phyloP scores from a whole-genome alignment of 179 eudicot genomes.

The Amaranthus tricolor region DNA sequence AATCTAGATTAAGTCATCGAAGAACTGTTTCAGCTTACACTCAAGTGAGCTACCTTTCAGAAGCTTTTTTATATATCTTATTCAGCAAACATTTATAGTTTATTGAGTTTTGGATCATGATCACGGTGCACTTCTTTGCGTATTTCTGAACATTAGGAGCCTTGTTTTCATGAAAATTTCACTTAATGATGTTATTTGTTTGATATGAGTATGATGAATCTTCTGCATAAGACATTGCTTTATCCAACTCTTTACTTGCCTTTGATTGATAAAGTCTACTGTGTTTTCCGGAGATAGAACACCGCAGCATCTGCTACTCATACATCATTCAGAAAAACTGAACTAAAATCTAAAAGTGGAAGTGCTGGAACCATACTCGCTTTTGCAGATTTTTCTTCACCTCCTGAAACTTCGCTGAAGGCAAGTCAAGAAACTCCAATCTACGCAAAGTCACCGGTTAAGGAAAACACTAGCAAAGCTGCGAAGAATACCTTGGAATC shows the following conservation, averaged over 20 bases:
- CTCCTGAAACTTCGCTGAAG: constrained; percentile 8
- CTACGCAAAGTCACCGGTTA: constrained; percentile 13
- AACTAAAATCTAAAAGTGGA: constrained; percentile 21
- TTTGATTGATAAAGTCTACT: too few species aligned
- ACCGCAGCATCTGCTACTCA: constrained; percentile 8
- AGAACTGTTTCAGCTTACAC: constrained; percentile 30
- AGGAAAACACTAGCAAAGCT: constrained; percentile 5
- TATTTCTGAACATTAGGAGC: too few species aligned
- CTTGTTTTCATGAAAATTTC: too few species aligned
- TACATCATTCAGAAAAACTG: constrained; percentile 8
- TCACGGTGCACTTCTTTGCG: too few species aligned
- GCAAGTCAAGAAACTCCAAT: constrained; percentile 6
- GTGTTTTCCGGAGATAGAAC: constrained; percentile 12
- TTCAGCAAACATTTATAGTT: too few species aligned
- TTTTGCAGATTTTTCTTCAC: constrained; percentile 21
- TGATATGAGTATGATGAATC: too few species aligned
- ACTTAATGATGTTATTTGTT: too few species aligned
- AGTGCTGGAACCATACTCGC: constrained; percentile 30
- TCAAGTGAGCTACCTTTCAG: constrained; percentile 35
- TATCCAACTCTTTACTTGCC: too few species aligned
- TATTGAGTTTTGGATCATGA: too few species aligned
- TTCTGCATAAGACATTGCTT: too few species aligned
- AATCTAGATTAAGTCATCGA: constrained; percentile 27
- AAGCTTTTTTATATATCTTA: too few species aligned
- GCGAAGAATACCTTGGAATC: constrained; percentile 35